Evolutionary conservation across 177 flowering plant species (phyloP).

Genomic region (Telopea speciosissima): DNA sequence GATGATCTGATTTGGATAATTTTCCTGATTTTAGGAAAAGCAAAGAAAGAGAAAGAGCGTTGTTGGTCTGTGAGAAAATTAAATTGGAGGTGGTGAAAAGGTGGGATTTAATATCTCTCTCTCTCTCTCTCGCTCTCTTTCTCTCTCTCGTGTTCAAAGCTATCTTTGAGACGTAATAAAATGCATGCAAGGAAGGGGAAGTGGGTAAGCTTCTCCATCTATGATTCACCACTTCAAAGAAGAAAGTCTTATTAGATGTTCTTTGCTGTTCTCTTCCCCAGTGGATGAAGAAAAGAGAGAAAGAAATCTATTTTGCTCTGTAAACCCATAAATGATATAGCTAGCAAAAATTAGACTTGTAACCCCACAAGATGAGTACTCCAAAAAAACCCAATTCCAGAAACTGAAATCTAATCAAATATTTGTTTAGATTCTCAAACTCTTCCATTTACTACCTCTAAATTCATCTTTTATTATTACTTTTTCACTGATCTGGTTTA

Average conservation of each 20-base stretch:
- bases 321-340: background rate
- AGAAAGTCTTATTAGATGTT: background rate
- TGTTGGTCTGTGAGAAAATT: slow-evolving; percentile 34
- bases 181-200: background rate
- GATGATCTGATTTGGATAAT: no score
- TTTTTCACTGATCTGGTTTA: slow-evolving; percentile 4
- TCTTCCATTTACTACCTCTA: background rate
- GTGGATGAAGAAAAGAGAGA: background rate
- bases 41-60: slow-evolving; percentile 21
- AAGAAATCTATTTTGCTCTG: background rate
- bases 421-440: background rate
- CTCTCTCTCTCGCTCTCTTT: slow-evolving; percentile 19
- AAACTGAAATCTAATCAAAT: background rate
- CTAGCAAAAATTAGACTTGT: no score
- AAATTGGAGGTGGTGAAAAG: slow-evolving; percentile 37
- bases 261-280: background rate
- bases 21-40: no score
- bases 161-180: no score
- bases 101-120: slow-evolving; percentile 28
- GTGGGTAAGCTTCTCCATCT: slow-evolving; percentile 6
- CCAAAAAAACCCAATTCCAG: background rate
- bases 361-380: no score
- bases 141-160: no score
- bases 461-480: background rate
- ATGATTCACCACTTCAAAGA: background rate